These are phyloP conservation scores for Venturia pyrina DNA, from an alignment of 2,329 filamentous ascomycete species.

Conservation along the genomic window DNA sequence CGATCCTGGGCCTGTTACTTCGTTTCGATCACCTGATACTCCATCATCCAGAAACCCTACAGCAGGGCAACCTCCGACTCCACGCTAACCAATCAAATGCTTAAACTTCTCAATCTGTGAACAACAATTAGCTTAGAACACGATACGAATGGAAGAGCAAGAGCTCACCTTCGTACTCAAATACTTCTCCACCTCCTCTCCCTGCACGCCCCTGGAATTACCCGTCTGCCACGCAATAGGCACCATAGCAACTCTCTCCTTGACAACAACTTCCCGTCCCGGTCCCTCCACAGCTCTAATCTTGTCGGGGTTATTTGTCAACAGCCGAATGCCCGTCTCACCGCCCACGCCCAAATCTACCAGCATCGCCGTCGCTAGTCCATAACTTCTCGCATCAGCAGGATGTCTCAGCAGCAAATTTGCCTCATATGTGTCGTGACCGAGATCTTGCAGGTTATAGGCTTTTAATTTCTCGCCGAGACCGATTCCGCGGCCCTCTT, in stretches of 20 bases:
- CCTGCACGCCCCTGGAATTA: slow-evolving; percentile 67
- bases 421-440: slow-evolving; percentile 94
- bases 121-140: slow-evolving; percentile 14
- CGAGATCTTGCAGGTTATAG: slow-evolving; percentile 93
- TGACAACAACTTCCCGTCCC: slow-evolving; percentile 75
- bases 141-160: neutral
- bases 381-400: slow-evolving; percentile 89
- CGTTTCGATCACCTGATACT: no score
- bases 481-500: slow-evolving; percentile 93
- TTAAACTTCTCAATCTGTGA: slow-evolving; percentile 43
- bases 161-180: slow-evolving; percentile 77
- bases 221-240: slow-evolving; percentile 83
- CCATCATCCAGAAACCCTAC: no score
- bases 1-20: no score
- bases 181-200: slow-evolving; percentile 87
- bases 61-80: neutral
- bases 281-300: slow-evolving; percentile 89
- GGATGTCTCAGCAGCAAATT: slow-evolving; percentile 86
- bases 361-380: slow-evolving; percentile 91
- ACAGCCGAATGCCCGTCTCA: slow-evolving; percentile 62
- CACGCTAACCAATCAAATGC: slow-evolving; percentile 32
- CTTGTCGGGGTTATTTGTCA: slow-evolving; percentile 98
- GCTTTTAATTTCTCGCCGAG: slow-evolving; percentile 93
- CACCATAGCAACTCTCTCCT: slow-evolving; percentile 88
- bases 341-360: slow-evolving; percentile 65